Evolutionary conservation across 345 rosid species (phyloP).

Genomic region (Linum trigynum): DNA sequence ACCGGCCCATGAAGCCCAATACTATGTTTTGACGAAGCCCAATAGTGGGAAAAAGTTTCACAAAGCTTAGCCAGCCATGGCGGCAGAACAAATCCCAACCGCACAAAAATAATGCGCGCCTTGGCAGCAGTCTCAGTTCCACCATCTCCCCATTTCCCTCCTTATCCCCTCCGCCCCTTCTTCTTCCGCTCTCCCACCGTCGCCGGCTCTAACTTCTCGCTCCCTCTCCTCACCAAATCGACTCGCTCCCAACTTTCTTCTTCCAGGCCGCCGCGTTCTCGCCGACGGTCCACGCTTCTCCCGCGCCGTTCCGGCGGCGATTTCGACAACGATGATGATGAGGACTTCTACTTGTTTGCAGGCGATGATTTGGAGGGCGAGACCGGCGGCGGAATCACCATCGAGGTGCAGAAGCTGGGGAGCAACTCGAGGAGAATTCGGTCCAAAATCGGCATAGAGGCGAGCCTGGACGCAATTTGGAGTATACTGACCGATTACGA

Average conservation of each 20-base stretch:
- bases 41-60: too few species aligned
- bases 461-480: slow-evolving; percentile 68
- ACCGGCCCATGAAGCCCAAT: too few species aligned
- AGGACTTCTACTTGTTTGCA: slow-evolving; percentile 15
- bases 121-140: slow-evolving; percentile 8
- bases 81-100: not conserved
- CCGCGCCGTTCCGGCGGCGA: slow-evolving; percentile 23
- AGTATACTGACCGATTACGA: slow-evolving; percentile 70
- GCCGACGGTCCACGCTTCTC: slow-evolving; percentile 11
- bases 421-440: slow-evolving; percentile 58
- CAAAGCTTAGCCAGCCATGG: too few species aligned
- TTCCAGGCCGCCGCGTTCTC: not conserved
- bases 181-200: slow-evolving; percentile 16
- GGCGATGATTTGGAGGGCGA: slow-evolving; percentile 29
- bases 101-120: slow-evolving; percentile 33
- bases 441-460: slow-evolving; percentile 59
- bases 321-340: slow-evolving; percentile 18
- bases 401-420: slow-evolving; percentile 52
- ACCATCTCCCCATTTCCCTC: slow-evolving; percentile 7
- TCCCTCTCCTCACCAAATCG: slow-evolving; percentile 2
- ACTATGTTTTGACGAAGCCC: too few species aligned
- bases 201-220: slow-evolving; percentile 7
- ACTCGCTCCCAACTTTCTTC: slow-evolving; percentile 10
- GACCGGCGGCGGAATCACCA: slow-evolving; percentile 41
- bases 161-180: slow-evolving; percentile 11